phyloP scores from a whole-genome alignment of 106 monocot genomes.

The Chionographis japonica region DNA sequence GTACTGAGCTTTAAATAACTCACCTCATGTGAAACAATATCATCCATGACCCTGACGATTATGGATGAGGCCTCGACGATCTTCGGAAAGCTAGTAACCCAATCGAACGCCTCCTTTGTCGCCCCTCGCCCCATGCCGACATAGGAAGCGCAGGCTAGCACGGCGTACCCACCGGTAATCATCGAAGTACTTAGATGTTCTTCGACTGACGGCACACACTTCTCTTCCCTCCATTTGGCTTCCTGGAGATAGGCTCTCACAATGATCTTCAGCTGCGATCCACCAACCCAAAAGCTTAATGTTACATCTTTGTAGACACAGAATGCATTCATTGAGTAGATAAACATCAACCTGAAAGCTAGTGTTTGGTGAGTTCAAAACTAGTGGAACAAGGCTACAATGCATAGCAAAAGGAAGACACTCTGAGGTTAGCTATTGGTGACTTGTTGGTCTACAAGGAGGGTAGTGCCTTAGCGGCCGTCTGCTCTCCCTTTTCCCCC shows the following conservation, averaged over 20 bases:
- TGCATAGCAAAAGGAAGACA: too few relatives aligned
- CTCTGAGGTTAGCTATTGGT: too few relatives aligned
- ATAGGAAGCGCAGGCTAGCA: neutral
- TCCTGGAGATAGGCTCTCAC: constrained; percentile 1
- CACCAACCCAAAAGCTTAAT: too few relatives aligned
- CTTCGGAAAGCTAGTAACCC: constrained; percentile 1
- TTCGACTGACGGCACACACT: neutral
- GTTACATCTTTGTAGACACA: too few relatives aligned
- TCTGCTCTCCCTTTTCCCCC: too few relatives aligned
- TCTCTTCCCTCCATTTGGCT: constrained; percentile 7
- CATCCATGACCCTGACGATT: constrained; percentile 3
- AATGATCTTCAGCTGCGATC: neutral
- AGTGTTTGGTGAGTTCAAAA: too few relatives aligned
- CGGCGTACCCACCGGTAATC: neutral
- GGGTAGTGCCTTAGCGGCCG: too few relatives aligned
- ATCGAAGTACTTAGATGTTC: neutral
- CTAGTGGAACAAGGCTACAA: too few relatives aligned
- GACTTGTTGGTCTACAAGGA: too few relatives aligned
- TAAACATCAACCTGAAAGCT: too few relatives aligned
- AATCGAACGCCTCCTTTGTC: constrained; percentile 3
- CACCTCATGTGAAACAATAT: constrained; percentile 1
- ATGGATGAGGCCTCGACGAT: neutral
- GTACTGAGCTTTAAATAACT: too few relatives aligned
- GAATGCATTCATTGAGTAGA: too few relatives aligned
- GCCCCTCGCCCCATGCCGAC: neutral